These are phyloP conservation scores for Pseudogymnoascus sp. DNA, from an alignment of 2,329 filamentous ascomycete species.

Conservation along the genomic window DNA sequence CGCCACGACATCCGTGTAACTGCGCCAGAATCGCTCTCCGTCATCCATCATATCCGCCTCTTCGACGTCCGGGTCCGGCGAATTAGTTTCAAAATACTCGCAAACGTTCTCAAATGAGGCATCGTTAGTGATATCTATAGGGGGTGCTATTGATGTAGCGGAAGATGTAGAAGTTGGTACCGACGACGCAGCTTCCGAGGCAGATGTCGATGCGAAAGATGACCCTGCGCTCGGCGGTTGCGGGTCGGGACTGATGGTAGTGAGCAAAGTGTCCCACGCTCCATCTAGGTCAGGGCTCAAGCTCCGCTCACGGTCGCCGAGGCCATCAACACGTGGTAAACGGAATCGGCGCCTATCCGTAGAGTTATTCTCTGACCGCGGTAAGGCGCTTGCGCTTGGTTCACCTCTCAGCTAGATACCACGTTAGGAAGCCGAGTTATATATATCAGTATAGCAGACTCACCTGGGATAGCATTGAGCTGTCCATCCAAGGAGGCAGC, in stretches of 20 bases:
- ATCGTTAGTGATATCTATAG: background rate
- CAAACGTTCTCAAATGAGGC: background rate
- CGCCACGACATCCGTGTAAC: constrained; percentile 22
- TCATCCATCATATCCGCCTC: constrained; percentile 26
- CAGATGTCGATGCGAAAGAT: constrained; percentile 51
- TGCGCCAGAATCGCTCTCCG: constrained; percentile 16
- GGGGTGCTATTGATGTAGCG: background rate
- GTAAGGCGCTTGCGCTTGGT: background rate
- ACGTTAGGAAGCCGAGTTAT: background rate
- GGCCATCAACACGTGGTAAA: constrained; percentile 48
- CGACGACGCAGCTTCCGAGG: constrained; percentile 20
- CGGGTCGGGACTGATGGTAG: constrained; percentile 72
- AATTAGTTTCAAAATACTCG: constrained; percentile 17
- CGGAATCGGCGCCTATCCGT: constrained; percentile 6
- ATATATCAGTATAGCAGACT: background rate
- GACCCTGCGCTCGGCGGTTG: constrained; percentile 72
- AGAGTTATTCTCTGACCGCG: background rate
- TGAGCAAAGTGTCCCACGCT: constrained; percentile 72
- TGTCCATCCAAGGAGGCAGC: background rate
- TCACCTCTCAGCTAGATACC: background rate
- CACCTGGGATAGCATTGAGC: background rate
- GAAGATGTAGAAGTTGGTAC: constrained; percentile 3
- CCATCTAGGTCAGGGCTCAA: constrained; percentile 58
- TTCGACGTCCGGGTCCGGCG: constrained; percentile 25
- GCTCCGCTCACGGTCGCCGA: constrained; percentile 78